Evolutionary conservation across 495 filamentous ascomycete genomes (phyloP), one percentile per base, ranked within the genome.

Genomic region (Sporormia fimetaria): DNA sequence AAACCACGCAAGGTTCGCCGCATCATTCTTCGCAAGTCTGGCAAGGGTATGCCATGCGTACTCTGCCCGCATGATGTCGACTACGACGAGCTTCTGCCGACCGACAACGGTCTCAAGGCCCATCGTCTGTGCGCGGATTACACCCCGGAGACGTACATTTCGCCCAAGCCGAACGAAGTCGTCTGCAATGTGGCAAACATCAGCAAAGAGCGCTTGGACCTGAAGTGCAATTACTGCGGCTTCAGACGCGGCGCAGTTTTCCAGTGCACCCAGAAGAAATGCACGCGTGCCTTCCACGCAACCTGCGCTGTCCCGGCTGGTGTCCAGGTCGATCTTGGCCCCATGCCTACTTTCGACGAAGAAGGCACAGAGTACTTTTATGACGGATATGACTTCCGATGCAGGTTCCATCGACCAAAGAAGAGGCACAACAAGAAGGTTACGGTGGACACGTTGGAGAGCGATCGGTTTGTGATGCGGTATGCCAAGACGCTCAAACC

Each of bases 221-320:
- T 96, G 41, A 93, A 87, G 58, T 99, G 90, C 62, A 75, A 87
- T 34, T 94, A 85, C 61, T 99, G 90, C 57, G 83, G 86, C 24
- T 88, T 84, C 33, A 90, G 86, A 57, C 85, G 80, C 44, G 90
- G 90, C 20, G 82, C 87, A 11, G 94, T 87, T 62, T 94, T 99
- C 67, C 90, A 99, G 60, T 99, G 90, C 65, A 90, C 85, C 5
- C 78, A 80, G 42, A 90, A 86, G 67, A 96, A 94, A 60, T 99
- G 90, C 58, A 81, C 81, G 17, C 70, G 88, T 44, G 78, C 92
- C 2, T 99, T 93, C 58, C 90, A 99, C 60, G 85, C 87, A 2
- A 96, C 86, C 10, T 99, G 90, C 55, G 88, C 90, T 2, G 78
- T 82, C 16, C 74, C 87, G 11, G 90, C 88, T 28, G 90, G 92